Base-by-base conservation (phyloP, 202 grass and related monocot species). In the Schoenoplectus tabernaemontani region DNA sequence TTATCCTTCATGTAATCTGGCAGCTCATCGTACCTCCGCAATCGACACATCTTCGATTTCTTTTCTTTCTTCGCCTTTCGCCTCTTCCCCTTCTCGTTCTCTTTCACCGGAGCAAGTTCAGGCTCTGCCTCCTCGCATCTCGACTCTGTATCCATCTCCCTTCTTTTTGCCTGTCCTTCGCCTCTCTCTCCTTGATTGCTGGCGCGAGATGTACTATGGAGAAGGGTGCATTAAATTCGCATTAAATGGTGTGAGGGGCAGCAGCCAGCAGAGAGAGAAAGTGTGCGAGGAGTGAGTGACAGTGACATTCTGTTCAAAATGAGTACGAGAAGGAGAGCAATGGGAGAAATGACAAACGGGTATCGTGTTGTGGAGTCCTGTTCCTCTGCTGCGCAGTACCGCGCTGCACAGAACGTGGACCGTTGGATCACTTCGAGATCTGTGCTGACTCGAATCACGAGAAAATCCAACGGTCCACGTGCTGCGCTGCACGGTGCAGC, bases 1-100 rank as follows among this genome's bases (percentile, higher is more conserved):
- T 98, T 95, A 83, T 98, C 96, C 88, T 98, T 92, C 96, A 98
- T 98, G 83, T 98, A 98, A 7, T 92, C 91, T 26, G 96, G 96
- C 74, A 98, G 86, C 85, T 95, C 91, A 23, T 95, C 78, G 62
- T 90, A 98, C 78, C 88, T 90, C 78, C 95, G 81, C 81, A 95
- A 78, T 80, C 90, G 82, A 30, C 77, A 85, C 53, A 50, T 46
- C 64, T 79, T n/a, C n/a, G n/a, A n/a, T n/a, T n/a, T n/a, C n/a
- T n/a, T 66, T 38, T 6, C 47, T 74, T 79, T 56, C 58, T 80
- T 78, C 50, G 75, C n/a, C 60, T 46, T 82, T 53, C 44, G 47
- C n/a, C n/a, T n/a, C n/a, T n/a, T n/a, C n/a, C n/a, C n/a, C n/a
- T n/a, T n/a, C n/a, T 70, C 77, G 54, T 85, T 62, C 77, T 42